Conservation (phyloP, 2,329 filamentous ascomycete species). For the Periconia sp. region DNA sequence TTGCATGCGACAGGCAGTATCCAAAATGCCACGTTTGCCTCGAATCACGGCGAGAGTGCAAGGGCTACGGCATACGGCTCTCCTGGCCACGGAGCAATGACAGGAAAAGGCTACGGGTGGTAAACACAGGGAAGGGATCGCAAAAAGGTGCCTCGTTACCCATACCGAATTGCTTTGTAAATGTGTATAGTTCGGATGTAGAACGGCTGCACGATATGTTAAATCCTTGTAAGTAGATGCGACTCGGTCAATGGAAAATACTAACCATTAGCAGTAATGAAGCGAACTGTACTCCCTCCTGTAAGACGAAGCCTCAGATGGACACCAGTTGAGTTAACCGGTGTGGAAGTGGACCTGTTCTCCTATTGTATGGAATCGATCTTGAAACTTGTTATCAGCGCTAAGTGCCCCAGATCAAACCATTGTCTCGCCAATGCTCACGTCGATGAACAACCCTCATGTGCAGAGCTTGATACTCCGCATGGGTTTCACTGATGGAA, state of each 20-base stretch:
- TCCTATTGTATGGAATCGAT: slow-evolving; percentile 9
- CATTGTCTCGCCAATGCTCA: slow-evolving; percentile 7
- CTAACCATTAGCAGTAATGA: not conserved
- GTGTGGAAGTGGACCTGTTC: slow-evolving; percentile 6
- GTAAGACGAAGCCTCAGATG: slow-evolving; percentile 8
- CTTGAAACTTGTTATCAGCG: not conserved
- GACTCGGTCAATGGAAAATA: not conserved
- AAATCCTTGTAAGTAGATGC: slow-evolving; percentile 1
- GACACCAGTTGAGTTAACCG: slow-evolving; percentile 4
- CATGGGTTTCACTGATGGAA: slow-evolving; percentile 12
- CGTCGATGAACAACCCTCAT: slow-evolving; percentile 2
- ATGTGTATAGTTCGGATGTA: slow-evolving; percentile 8
- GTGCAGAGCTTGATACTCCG: slow-evolving; percentile 10
- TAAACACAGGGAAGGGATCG: not conserved
- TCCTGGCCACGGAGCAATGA: slow-evolving; percentile 17
- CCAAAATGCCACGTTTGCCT: slow-evolving; percentile 11
- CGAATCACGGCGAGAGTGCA: slow-evolving; percentile 7
- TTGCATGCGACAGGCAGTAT: slow-evolving; percentile 14
- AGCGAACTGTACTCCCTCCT: not conserved
- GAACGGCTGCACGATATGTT: not conserved
- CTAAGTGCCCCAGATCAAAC: slow-evolving; percentile 9
- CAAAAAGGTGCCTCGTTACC: not conserved
- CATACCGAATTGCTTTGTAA: slow-evolving; percentile 1
- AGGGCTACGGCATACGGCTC: slow-evolving; percentile 15
- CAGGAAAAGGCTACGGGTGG: slow-evolving; percentile 4